Evolutionary conservation across 306 rosid species (phyloP), one percentile per base, ranked within the genome.

Genomic region (Elaeagnus macrophylla): DNA sequence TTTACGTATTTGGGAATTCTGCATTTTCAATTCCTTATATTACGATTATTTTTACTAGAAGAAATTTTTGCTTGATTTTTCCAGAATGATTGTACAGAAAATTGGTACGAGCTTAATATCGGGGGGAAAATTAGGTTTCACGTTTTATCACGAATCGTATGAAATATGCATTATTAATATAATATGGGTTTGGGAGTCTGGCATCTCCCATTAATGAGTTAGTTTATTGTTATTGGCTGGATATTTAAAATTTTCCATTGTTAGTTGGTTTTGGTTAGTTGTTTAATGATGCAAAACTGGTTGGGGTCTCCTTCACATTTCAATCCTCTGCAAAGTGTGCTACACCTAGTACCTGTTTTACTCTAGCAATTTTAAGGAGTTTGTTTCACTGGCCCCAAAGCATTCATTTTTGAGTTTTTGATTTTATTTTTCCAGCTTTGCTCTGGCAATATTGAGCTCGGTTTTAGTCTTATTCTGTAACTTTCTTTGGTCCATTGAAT

Each of bases 161-260:
- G 35, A 25, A 53, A 48, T 63, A 37, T 17, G 39, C 11, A 43
- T 43, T n/a, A 15, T 53, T 54, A 65, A 53, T 12, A 64, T 74
- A 25, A 25, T 25, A 25, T 68, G 48, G 67, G 18, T 67, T 18
- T 54, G 61, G 62, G 61, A 62, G 39, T 46, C 42, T 39, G 63
- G 48, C 66, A 48, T 63, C 18, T 41, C 16, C n/a, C 49, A 35
- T 69, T 46, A 48, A 47, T 32, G 45, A 50, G 77, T 60, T 67
- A 15, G 60, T 63, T 62, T 35, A 37, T 52, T 25, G 12, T 54
- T 6, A 14, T 40, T 61, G 35, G 25, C 42, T 35, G 60, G 32
- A 18, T 54, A 52, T 51, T 64, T 71, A 50, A 77, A 62, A 42
- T 60, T 67, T 54, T 8, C 54, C 40, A 64, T 55, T 69, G 83